Evolutionary conservation across 192 early-diverging fungal species (phyloP), one percentile per base, ranked within the genome.

Genomic region (Phlyctochytrium planicorne): DNA sequence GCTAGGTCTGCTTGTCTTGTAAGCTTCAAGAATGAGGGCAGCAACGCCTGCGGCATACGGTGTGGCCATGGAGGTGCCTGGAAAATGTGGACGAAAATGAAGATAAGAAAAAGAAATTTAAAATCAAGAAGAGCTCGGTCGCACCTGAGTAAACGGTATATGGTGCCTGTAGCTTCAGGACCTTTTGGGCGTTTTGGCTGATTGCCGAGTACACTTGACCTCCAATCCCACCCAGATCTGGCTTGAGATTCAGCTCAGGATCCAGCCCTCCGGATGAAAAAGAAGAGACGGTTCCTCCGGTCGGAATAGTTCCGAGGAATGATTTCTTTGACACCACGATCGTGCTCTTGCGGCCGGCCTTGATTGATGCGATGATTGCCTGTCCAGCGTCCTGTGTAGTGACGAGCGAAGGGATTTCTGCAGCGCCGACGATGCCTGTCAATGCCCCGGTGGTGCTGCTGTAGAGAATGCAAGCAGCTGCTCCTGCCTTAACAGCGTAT

Each of bases 241-340:
- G 79, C 75, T 91, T 90, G 30, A 87, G 65, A 24, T 84, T 70
- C 55, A 95, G 75, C 60, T 91, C 84, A 23, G 80, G 78, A 52
- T 83, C 87, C 0, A 91, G 86, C n/a, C 94, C 94, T 67, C 82
- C 83, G 30, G 88, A 89, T 12, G 90, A 90, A 65, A 91, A 93
- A 36, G 59, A 57, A 20, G 92, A 93, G 3, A 92, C 70, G 33
- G 78, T 87, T 34, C 87, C 87, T 34, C 82, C 88, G 12, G 81
- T 70, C 0, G 80, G 73, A 14, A 40, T 60, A 25, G 74, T 64
- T 27, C 80, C 70, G 40, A 77, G 72, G 61, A 62, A 16, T 1
- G 77, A 71, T 3, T 78, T 75, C 63, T 80, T 69, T 25, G 82
- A 81, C 27, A 86, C 84, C 14, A 57, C 25, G 55, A 57, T 24